Evolutionary conservation across 805 yeast genomes (phyloP).

Genomic region (Myxozyma sirexii): DNA sequence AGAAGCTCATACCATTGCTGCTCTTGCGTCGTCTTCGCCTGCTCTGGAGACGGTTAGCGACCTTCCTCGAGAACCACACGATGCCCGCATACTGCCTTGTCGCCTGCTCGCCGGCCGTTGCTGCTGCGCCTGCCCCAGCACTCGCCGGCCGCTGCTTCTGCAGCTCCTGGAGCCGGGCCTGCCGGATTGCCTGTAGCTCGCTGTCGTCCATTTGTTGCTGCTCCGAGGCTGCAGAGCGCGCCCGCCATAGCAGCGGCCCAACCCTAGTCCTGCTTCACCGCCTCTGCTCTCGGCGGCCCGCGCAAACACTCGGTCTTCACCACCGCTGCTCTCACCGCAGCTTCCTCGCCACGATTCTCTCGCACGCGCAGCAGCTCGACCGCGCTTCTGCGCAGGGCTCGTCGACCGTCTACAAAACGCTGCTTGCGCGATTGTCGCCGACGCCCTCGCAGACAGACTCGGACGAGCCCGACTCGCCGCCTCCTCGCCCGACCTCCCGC

Average conservation of each 20-base stretch:
- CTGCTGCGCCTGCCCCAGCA: neutral
- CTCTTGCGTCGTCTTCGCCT: conserved; percentile 27
- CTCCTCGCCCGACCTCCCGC: conserved; percentile 1
- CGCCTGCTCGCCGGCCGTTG: conserved; percentile 2
- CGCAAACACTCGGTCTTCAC: neutral
- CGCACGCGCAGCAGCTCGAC: conserved; percentile 1
- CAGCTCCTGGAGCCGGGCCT: conserved; percentile 86
- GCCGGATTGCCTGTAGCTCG: conserved; percentile 86
- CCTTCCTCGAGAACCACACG: no score
- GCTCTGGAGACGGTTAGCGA: neutral
- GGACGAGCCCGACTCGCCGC: conserved; percentile 1
- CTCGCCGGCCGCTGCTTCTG: conserved; percentile 49
- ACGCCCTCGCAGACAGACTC: conserved; percentile 10
- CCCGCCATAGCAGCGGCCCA: no score
- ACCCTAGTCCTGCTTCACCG: neutral
- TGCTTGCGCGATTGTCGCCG: conserved; percentile 20
- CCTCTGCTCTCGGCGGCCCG: neutral
- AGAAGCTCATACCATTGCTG: conserved; percentile 24
- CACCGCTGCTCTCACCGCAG: neutral
- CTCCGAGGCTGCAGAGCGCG: no score
- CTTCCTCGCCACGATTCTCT: neutral
- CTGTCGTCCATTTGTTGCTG: conserved; percentile 84
- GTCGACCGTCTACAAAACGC: conserved; percentile 4
- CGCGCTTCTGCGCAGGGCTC: neutral
- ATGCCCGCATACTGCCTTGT: conserved; percentile 14